phyloP scores from a whole-genome alignment of 1,284 basidiomycete genomes.

The Cystobasidiaceae sp. region DNA sequence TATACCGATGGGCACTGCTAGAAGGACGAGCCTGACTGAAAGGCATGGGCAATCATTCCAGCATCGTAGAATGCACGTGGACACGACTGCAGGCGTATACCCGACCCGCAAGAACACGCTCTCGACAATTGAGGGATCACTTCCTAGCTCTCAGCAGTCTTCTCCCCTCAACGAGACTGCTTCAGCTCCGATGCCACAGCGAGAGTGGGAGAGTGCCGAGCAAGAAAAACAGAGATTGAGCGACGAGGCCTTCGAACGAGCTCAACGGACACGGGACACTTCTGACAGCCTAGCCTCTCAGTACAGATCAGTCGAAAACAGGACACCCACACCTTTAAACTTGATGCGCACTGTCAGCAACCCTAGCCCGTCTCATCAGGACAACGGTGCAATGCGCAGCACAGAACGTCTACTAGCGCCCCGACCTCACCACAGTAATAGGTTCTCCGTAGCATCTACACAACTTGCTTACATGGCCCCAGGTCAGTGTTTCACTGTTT shows the following conservation, averaged over 20 bases:
- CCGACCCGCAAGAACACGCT: constrained; percentile 11
- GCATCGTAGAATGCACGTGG: constrained; percentile 1
- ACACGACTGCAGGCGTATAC: neutral
- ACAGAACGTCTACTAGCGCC: neutral
- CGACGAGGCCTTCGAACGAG: neutral
- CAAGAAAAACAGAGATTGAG: constrained; percentile 1
- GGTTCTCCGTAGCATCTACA: neutral
- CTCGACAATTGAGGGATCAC: constrained; percentile 23
- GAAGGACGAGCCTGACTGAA: neutral
- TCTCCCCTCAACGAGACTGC: neutral
- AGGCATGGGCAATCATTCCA: neutral
- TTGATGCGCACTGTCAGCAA: constrained; percentile 13
- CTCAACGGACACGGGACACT: neutral
- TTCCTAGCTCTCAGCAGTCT: constrained; percentile 12
- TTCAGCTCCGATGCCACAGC: neutral
- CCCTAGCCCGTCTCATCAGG: constrained; percentile 1
- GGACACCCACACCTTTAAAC: constrained; percentile 12
- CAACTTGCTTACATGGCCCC: constrained; percentile 1
- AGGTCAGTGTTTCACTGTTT: neutral
- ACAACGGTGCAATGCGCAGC: neutral
- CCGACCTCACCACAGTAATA: neutral
- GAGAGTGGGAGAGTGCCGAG: constrained; percentile 11
- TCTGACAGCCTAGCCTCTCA: neutral
- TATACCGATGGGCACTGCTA: neutral
- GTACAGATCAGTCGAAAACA: constrained; percentile 12